Percentiles rank a stretch among this genome's conserved stretches.
Conservation (phyloP, 2,329 filamentous ascomycete genomes). For the Laburnicola sp. region DNA sequence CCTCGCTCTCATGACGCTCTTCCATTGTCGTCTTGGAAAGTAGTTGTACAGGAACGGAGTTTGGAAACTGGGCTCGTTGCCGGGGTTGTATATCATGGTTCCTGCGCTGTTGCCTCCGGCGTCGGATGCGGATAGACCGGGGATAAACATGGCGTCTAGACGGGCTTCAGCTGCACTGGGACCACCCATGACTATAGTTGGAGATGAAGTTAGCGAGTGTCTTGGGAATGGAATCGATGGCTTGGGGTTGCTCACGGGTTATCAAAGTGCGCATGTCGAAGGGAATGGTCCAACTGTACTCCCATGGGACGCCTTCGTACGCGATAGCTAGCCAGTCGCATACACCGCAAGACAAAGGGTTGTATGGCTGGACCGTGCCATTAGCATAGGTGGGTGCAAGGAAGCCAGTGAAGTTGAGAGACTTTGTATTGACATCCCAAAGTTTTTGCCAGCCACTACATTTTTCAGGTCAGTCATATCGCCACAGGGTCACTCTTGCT, state of each 20-base stretch:
- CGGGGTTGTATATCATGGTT: slow-evolving; percentile 51
- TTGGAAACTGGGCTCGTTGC: slow-evolving; percentile 42
- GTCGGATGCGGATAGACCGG: slow-evolving; percentile 31
- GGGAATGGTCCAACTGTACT: slow-evolving; percentile 64
- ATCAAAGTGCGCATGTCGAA: slow-evolving; percentile 46
- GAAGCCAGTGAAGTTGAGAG: slow-evolving; percentile 64
- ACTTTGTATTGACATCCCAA: slow-evolving; percentile 48
- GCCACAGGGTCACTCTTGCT: slow-evolving; percentile 54
- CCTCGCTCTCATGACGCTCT: slow-evolving; percentile 21
- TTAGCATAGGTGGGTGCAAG: slow-evolving; percentile 68
- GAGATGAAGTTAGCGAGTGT: not conserved
- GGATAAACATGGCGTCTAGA: slow-evolving; percentile 47
- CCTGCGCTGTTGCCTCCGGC: slow-evolving; percentile 15
- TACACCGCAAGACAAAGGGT: slow-evolving; percentile 51
- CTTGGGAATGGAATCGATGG: not conserved
- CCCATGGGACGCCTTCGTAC: slow-evolving; percentile 70
- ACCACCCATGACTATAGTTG: slow-evolving; percentile 21
- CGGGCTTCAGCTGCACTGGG: slow-evolving; percentile 38
- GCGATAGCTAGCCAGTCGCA: slow-evolving; percentile 48
- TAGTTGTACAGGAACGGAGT: slow-evolving; percentile 27
- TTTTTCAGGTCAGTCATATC: slow-evolving; percentile 56
- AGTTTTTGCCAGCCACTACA: slow-evolving; percentile 68
- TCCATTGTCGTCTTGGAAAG: slow-evolving; percentile 17
- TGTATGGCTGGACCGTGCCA: slow-evolving; percentile 64
- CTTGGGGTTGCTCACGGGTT: slow-evolving; percentile 8